Evolutionary conservation across 2,329 filamentous ascomycete species (phyloP), one percentile per base, ranked within the genome.

Genomic region (Pseudogymnoascus sp.): DNA sequence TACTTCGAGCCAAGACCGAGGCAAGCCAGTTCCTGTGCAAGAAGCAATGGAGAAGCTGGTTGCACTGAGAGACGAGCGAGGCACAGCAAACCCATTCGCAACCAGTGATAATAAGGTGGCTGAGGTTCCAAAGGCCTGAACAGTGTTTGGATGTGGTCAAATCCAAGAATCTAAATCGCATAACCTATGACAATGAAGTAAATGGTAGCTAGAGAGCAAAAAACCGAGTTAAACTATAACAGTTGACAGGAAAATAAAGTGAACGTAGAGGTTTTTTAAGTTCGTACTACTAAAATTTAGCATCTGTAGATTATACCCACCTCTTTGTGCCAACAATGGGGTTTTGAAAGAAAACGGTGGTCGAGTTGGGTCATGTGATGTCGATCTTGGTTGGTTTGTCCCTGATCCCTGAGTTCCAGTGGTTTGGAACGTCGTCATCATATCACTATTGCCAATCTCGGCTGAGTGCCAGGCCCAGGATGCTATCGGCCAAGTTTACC

Each of bases 1-100:
- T 72, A 82, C 82, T 58, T 80, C 78, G 60, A 83, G 80, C 60
- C 83, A 87, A 73, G 79, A 79, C 68, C 80, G 83, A 70, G 83
- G 83, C 66, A 82, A 83, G 70, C 78, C 84, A 47, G 75, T 86
- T 57, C 75, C 79, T 18, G 72, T 86, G 59, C 74, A 82, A 41
- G 80, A 83, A 68, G 83, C 82, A 5, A 73, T 85, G 47, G 75
- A 80, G 66, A 82, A 83, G 71, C 75, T 85, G 63, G 67, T 75
- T 58, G 75, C 76, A 69, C 75, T 85, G 61, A 78, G 80, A 68
- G 74, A 75, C 60, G 80, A 83, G 68, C 67, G 71, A 41, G 67
- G 70, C 63, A 65, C 68, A 14, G 70, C 73, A 43, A 75, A 74
- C 62, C 73, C 73, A 25, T 75, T 75, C 67, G 70, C 72, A 2